Evolutionary conservation across 2,329 filamentous ascomycete genomes (phyloP), one percentile per base, ranked within the genome.

Genomic region (Exophiala oligosperma): DNA sequence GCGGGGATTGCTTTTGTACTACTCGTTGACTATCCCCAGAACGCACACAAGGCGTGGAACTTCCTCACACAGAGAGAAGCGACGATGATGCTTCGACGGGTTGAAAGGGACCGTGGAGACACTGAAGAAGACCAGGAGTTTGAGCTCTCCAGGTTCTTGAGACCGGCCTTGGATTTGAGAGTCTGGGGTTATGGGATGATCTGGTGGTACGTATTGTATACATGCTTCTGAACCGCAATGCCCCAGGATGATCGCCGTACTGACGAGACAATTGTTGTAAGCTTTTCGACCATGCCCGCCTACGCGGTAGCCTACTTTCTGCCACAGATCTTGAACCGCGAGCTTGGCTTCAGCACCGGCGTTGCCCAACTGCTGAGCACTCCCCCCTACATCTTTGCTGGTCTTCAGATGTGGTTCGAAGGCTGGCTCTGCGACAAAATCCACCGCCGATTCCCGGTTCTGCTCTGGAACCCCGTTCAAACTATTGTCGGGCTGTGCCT

Each of bases 401-500:
- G 65, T 2, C 56, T 69, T 14, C 46, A 60, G 3, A 65, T 66
- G 50, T 60, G 57, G 24, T 53, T 48, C 0, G 63, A 66, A 2
- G 65, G 66, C 2, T 71, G 67, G 65, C 11, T 68, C 3, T 64
- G 65, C 0, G 70, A 72, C 56, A 65, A 62, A 29, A 68, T 65
- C 46, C 65, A 59, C 4, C 52, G 68, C 4, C 66, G 70, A 2
- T 66, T 62, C 0, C 66, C 66, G 1, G 57, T 71, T 2, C 55
- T 71, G 26, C 54, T 65, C 4, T 60, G 66, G 23, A 66, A 71
- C 32, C 58, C 57, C 4, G 23, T 71, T 11, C 23, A 90, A 28
- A 82, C 81, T 69, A 74, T 92, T 46, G 80, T 90, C 56, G 89
- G 89, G 1, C 74, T 92, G 4, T 81, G 85, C 24, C 83, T 92